Conservation (phyloP, 73 alveolate genomes). For the Durusdinium trenchii region DNA sequence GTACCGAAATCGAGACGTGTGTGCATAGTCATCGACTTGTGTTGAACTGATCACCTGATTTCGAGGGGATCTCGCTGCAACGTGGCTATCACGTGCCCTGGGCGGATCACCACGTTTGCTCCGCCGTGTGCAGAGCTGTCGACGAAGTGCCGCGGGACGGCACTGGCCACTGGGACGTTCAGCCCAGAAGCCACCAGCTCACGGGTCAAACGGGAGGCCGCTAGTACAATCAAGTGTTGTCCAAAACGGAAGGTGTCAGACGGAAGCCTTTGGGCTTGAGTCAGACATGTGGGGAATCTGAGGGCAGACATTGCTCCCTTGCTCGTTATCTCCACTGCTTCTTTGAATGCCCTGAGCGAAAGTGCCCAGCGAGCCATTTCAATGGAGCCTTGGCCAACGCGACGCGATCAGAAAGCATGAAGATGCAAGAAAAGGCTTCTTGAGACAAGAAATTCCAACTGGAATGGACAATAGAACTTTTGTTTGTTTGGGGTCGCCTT, state of each 20-base stretch:
- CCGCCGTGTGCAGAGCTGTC: conserved; percentile 42
- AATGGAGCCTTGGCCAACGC: conserved; percentile 46
- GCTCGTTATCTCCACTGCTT: conserved; percentile 17
- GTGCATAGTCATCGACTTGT: not conserved
- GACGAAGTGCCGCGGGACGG: conserved; percentile 55
- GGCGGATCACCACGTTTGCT: not conserved
- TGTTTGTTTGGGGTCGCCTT: too few species aligned
- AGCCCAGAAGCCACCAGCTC: too few species aligned
- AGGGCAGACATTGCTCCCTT: conserved; percentile 70
- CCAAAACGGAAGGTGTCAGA: too few species aligned
- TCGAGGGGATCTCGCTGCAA: conserved; percentile 11
- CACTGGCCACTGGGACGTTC: conserved; percentile 24
- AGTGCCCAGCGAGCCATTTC: conserved; percentile 34
- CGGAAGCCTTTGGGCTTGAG: too few species aligned
- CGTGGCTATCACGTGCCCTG: conserved; percentile 44
- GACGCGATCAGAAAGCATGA: too few species aligned
- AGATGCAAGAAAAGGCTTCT: too few species aligned
- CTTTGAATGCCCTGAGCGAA: conserved; percentile 16
- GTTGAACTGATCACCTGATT: not conserved
- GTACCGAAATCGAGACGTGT: not conserved
- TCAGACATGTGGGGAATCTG: too few species aligned
- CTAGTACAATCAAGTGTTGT: too few species aligned
- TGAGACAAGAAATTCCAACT: too few species aligned
- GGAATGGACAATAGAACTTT: too few species aligned
- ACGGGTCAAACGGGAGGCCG: too few species aligned